Percentiles rank a stretch among this genome's conserved stretches.
These are phyloP conservation scores for Ceriops tagal DNA, from an alignment of 345 rosid genomes.

Conservation along the genomic window DNA sequence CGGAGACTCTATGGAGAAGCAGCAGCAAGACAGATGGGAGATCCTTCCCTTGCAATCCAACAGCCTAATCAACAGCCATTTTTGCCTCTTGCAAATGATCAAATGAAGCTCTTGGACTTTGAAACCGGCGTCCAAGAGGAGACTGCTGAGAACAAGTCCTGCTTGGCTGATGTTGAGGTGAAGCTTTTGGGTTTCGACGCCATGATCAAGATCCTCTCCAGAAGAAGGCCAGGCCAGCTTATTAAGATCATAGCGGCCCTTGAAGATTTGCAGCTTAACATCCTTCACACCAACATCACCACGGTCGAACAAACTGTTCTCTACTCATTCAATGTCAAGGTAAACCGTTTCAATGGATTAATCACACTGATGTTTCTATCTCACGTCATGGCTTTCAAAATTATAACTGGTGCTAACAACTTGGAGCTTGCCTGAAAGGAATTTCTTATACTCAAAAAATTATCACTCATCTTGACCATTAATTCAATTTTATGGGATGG, in stretches of 20 bases:
- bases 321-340: constrained; percentile 94
- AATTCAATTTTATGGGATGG: no score
- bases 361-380: background rate
- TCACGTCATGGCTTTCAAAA: background rate
- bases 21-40: constrained; percentile 32
- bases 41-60: constrained; percentile 30
- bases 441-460: no score
- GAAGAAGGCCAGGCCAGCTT: constrained; percentile 90
- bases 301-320: constrained; percentile 95
- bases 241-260: constrained; percentile 82
- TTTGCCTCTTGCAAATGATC: constrained; percentile 39
- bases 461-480: no score
- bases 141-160: constrained; percentile 80
- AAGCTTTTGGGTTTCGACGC: constrained; percentile 91
- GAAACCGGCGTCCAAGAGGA: constrained; percentile 58
- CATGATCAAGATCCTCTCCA: constrained; percentile 81
- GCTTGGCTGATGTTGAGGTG: constrained; percentile 86
- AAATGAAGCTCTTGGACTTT: constrained; percentile 42
- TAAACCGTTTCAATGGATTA: constrained; percentile 12
- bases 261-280: constrained; percentile 82
- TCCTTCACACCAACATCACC: constrained; percentile 91
- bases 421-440: no score
- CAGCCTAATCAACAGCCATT: constrained; percentile 26
- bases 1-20: constrained; percentile 60
- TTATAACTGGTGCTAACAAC: no score